Conservation (phyloP, 2,329 filamentous ascomycete species). For the Diaporthe vexans region DNA sequence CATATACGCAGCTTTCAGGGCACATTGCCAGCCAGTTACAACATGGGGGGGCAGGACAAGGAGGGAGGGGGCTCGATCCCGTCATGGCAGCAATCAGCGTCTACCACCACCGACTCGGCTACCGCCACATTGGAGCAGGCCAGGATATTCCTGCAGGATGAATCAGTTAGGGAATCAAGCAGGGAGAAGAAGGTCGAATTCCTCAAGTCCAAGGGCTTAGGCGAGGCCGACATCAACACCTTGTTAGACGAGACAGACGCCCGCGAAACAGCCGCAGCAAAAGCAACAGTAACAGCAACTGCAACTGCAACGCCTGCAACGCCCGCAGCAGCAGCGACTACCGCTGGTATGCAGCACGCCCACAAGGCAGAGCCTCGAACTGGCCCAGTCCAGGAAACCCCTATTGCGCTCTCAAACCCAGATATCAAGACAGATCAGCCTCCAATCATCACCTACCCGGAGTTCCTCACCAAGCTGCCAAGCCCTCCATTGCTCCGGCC, state of each 20-base stretch:
- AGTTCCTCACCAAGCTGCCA: conserved; percentile 72
- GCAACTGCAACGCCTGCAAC: too few relatives aligned
- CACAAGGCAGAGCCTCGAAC: conserved; percentile 4
- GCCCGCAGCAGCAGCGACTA: not conserved
- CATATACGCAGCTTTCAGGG: not conserved
- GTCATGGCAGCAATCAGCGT: conserved; percentile 42
- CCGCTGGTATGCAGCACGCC: conserved; percentile 10
- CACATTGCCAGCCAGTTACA: not conserved
- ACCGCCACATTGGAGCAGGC: conserved; percentile 72
- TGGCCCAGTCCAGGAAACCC: conserved; percentile 24
- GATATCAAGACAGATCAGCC: conserved; percentile 57
- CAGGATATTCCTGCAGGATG: conserved; percentile 81
- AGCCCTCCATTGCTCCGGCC: conserved; percentile 70
- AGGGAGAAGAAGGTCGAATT: conserved; percentile 82
- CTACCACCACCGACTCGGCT: conserved; percentile 44
- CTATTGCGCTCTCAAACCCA: conserved; percentile 43
- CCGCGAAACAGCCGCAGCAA: conserved; percentile 33
- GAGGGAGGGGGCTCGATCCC: conserved; percentile 40
- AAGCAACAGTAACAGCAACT: not conserved
- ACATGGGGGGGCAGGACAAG: conserved; percentile 46
- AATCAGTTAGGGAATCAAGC: conserved; percentile 77
- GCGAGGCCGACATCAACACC: conserved; percentile 74
- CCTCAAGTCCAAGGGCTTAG: conserved; percentile 81
- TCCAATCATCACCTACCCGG: conserved; percentile 78
- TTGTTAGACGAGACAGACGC: conserved; percentile 63